phyloP scores from a whole-genome alignment of 2,329 filamentous ascomycete species.

The Torrubiella hemipterigena region DNA sequence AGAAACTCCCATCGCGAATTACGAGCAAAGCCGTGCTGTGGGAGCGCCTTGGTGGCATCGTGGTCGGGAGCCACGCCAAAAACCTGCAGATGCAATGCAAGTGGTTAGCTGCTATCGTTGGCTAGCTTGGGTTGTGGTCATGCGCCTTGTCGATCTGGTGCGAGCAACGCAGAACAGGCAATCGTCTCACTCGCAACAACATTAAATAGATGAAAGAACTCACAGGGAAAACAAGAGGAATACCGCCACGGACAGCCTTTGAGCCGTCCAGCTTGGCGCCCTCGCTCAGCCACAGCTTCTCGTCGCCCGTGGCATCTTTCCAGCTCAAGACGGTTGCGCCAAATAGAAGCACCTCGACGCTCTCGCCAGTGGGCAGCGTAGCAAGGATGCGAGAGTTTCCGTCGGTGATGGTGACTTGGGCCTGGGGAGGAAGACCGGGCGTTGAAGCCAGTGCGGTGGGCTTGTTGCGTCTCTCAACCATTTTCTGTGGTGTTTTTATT shows the following conservation, averaged over 20 bases:
- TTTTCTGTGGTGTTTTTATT: no score
- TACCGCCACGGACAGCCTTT: slow-evolving; percentile 82
- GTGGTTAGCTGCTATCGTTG: no score
- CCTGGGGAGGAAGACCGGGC: slow-evolving; percentile 59
- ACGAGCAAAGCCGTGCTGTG: slow-evolving; percentile 92
- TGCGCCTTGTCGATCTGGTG: no score
- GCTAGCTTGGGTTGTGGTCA: no score
- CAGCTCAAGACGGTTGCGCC: slow-evolving; percentile 90
- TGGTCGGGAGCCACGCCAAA: slow-evolving; percentile 75
- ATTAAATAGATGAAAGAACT: slow-evolving; percentile 16
- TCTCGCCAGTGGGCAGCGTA: slow-evolving; percentile 73
- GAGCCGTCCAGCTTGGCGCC: slow-evolving; percentile 71
- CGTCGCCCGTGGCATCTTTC: slow-evolving; percentile 67
- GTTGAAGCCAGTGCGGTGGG: slow-evolving; percentile 65
- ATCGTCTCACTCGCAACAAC: not conserved
- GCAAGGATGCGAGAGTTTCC: slow-evolving; percentile 65
- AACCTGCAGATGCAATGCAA: slow-evolving; percentile 49
- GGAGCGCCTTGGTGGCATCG: slow-evolving; percentile 64
- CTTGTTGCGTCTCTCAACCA: slow-evolving; percentile 80
- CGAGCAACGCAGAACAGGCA: no score
- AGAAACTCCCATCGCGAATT: slow-evolving; percentile 88
- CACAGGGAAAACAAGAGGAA: slow-evolving; percentile 89
- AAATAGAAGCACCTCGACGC: slow-evolving; percentile 73
- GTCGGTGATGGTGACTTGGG: slow-evolving; percentile 64
- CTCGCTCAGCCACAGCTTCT: slow-evolving; percentile 81